Evolutionary conservation across 805 yeast species (phyloP).

Genomic region (Martiniozyma abietophila): DNA sequence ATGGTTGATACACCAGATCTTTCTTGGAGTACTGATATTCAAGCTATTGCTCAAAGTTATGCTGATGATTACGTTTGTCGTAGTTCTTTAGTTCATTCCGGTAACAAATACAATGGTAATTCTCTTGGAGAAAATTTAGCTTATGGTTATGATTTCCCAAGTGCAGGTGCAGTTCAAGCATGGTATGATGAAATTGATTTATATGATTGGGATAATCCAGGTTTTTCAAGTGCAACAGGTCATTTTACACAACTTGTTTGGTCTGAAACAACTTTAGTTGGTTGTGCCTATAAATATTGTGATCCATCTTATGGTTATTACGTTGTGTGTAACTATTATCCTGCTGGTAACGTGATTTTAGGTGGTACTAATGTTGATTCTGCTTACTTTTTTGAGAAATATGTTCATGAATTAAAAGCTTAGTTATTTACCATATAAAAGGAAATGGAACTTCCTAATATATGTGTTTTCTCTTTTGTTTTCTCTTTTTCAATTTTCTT

Average conservation of each 20-base stretch:
- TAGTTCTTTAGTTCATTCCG: conserved; percentile 52
- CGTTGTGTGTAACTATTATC: conserved; percentile 63
- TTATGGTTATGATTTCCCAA: conserved; percentile 44
- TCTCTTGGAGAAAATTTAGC: conserved; percentile 70
- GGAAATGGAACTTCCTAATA: no score
- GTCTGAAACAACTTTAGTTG: conserved; percentile 51
- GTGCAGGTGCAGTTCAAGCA: conserved; percentile 53
- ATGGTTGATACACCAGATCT: conserved; percentile 42
- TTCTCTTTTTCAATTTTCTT: no score
- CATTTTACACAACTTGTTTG: conserved; percentile 81
- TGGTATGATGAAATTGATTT: conserved; percentile 62
- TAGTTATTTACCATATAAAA: no score
- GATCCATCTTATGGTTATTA: conserved; percentile 37
- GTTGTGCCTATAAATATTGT: conserved; percentile 67
- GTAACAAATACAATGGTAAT: conserved; percentile 39
- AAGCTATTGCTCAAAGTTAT: conserved; percentile 45
- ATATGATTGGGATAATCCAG: conserved; percentile 45
- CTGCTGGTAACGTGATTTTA: conserved; percentile 51
- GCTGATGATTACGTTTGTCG: conserved; percentile 50
- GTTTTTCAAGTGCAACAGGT: conserved; percentile 44
- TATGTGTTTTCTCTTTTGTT: no score
- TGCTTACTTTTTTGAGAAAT: conserved; percentile 16
- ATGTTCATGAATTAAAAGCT: conserved; percentile 24
- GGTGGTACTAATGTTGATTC: conserved; percentile 9
- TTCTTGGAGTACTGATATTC: conserved; percentile 46